These are phyloP conservation scores for Daucus carota DNA, from an alignment of 129 eudicot genomes.

Conservation along the genomic window DH1_v3.0 NC_030382.2:58913001-58913500, in stretches of 20 bases:
- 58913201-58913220: constrained; percentile 50
- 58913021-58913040: constrained; percentile 59
- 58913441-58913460: constrained; percentile 59
- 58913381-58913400: constrained; percentile 78
- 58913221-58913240: constrained; percentile 61
- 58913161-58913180: constrained; percentile 41
- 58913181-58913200: constrained; percentile 41
- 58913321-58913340: constrained; percentile 69
- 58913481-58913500: constrained; percentile 61
- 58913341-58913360: constrained; percentile 79
- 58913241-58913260: constrained; percentile 83
- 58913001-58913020: constrained; percentile 51
- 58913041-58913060: constrained; percentile 67
- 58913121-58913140: constrained; percentile 65
- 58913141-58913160: constrained; percentile 34
- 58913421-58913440: constrained; percentile 95
- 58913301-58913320: constrained; percentile 61
- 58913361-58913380: constrained; percentile 99
- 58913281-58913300: constrained; percentile 66
- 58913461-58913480: constrained; percentile 43
- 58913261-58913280: constrained; percentile 93
- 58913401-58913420: constrained; percentile 72
- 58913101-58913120: constrained; percentile 78
- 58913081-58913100: constrained; percentile 48
- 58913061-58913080: constrained; percentile 74